Percentiles rank a stretch among this genome's conserved stretches.
phyloP scores from a whole-genome alignment of 108 stramenopile genomes.

The Nannochloropsis oceanica region DNA sequence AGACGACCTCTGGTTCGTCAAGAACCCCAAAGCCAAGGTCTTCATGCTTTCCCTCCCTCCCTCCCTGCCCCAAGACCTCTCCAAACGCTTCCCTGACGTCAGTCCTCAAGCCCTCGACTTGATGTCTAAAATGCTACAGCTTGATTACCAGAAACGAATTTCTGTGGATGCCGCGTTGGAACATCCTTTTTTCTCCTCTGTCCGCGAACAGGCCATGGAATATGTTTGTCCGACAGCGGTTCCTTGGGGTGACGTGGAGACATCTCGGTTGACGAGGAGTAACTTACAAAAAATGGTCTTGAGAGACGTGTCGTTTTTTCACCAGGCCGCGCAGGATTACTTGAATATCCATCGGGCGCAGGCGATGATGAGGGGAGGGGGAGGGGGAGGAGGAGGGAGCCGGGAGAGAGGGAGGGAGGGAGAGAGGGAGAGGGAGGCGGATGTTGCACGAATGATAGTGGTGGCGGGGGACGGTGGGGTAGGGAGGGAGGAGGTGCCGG shows the following conservation, averaged over 20 bases:
- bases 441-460: no score
- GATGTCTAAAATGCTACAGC: slow-evolving; percentile 2
- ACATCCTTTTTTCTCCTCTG: neutral
- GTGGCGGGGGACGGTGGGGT: no score
- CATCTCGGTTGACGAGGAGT: neutral
- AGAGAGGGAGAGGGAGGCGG: neutral
- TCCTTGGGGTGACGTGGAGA: neutral
- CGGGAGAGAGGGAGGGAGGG: neutral
- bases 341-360: neutral
- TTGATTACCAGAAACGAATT: slow-evolving; percentile 7
- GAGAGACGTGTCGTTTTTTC: neutral
- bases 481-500: no score
- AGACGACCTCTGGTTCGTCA: slow-evolving; percentile 20
- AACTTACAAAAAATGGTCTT: neutral
- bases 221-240: neutral
- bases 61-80: neutral
- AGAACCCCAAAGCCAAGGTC: slow-evolving; percentile 5
- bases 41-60: slow-evolving; percentile 25
- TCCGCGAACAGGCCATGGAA: neutral
- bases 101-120: neutral
- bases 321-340: neutral
- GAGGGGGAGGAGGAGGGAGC: neutral
- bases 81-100: neutral
- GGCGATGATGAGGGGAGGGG: neutral
- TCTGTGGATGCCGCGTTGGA: slow-evolving; percentile 6